These are phyloP conservation scores for Euryodendron excelsum DNA, from an alignment of 148 eudicot species.

Conservation along the genomic window DNA sequence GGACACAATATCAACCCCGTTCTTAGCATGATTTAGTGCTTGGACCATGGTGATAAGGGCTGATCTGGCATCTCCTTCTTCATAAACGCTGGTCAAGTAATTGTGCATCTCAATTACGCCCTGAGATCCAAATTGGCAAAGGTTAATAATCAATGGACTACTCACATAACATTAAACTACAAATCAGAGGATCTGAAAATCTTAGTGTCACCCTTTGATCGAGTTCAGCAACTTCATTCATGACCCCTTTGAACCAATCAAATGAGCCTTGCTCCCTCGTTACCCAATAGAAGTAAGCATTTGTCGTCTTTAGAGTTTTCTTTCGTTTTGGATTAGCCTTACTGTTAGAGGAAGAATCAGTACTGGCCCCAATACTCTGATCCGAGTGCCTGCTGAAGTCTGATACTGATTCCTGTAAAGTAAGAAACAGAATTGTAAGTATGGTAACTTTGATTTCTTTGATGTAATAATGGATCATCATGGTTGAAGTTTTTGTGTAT, in stretches of 20 bases:
- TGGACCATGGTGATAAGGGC: constrained; percentile 97
- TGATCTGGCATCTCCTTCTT: constrained; percentile 98
- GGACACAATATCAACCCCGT: constrained; percentile 87
- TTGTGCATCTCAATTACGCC: constrained; percentile 99
- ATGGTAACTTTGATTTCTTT: no score
- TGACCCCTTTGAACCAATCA: constrained; percentile 98
- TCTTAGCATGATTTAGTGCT: constrained; percentile 95
- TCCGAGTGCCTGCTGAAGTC: constrained; percentile 41
- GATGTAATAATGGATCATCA: no score
- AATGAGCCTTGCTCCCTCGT: constrained; percentile 96
- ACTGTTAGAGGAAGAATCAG: constrained; percentile 24
- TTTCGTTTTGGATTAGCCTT: constrained; percentile 45
- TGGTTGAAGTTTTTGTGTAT: no score
- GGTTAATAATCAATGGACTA: neutral
- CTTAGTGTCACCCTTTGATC: constrained; percentile 71
- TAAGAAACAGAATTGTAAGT: no score
- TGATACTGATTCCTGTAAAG: constrained; percentile 39
- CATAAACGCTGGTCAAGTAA: constrained; percentile 91
- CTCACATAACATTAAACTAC: neutral
- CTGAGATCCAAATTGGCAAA: constrained; percentile 31
- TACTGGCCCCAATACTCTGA: constrained; percentile 24
- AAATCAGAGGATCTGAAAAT: neutral
- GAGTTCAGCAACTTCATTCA: constrained; percentile 94
- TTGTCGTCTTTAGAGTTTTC: constrained; percentile 71
- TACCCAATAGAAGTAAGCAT: constrained; percentile 97